Evolutionary conservation across 768 basidiomycete genomes (phyloP).

Genomic region (Mycena maculata): DNA sequence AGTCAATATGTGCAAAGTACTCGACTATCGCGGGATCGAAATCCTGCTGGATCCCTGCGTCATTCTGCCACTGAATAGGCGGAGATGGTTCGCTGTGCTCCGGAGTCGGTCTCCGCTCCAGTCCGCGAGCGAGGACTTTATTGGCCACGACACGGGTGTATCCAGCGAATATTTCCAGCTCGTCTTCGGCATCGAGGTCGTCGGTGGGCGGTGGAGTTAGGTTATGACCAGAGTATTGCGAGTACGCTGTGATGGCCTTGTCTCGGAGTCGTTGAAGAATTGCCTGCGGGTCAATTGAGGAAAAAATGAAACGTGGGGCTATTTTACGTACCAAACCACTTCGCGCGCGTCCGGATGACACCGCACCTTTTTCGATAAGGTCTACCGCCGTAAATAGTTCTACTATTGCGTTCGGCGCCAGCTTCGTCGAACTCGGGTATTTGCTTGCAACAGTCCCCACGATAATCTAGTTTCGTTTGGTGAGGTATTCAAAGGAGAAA

Average conservation of each 20-base stretch:
- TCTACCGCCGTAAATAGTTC: slow-evolving; percentile 58
- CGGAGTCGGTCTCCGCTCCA: neutral
- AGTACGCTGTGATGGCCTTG: slow-evolving; percentile 32
- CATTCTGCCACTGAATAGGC: slow-evolving; percentile 1
- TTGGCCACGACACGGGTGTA: slow-evolving; percentile 32
- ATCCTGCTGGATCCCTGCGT: neutral
- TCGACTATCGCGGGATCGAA: slow-evolving; percentile 30
- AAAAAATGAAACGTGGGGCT: neutral
- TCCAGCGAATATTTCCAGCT: slow-evolving; percentile 33
- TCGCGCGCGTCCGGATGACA: slow-evolving; percentile 51
- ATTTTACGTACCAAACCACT: slow-evolving; percentile 47
- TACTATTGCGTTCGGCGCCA: slow-evolving; percentile 55
- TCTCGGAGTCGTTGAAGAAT: slow-evolving; percentile 33
- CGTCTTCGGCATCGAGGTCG: slow-evolving; percentile 14
- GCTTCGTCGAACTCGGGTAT: slow-evolving; percentile 53
- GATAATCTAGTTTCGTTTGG: slow-evolving; percentile 44
- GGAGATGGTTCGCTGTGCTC: neutral
- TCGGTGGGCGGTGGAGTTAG: slow-evolving; percentile 22
- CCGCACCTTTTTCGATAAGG: slow-evolving; percentile 54
- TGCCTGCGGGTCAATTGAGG: slow-evolving; percentile 12
- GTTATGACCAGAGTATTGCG: slow-evolving; percentile 27
- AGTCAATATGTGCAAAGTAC: slow-evolving; percentile 21
- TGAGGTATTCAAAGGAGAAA: neutral
- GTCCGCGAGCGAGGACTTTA: slow-evolving; percentile 25
- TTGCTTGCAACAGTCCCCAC: slow-evolving; percentile 54